Evolutionary conservation across 352 stramenopile genomes (phyloP).

Genomic region (Phytophthora capsici): DNA sequence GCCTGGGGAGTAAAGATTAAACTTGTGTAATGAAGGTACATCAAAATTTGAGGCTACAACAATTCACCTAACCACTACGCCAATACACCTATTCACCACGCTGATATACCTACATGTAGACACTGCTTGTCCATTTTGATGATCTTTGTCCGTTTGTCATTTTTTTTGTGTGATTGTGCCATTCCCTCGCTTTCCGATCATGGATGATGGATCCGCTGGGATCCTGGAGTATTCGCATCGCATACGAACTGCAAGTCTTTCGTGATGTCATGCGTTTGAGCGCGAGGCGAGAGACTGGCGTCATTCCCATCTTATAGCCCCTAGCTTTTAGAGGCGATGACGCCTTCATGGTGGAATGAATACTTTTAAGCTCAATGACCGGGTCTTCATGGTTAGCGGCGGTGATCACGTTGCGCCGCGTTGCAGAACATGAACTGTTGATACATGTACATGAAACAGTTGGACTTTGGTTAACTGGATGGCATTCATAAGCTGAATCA

Average conservation of each 20-base stretch:
- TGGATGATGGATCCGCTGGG: constrained; percentile 15
- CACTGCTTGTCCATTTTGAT: no score
- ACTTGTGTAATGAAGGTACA: no score
- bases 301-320: constrained; percentile 24
- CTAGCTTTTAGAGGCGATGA: not conserved
- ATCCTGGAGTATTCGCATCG: constrained; percentile 3
- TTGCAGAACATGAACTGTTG: no score
- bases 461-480: not conserved
- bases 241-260: constrained; percentile 15
- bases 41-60: no score
- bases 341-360: not conserved
- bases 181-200: constrained; percentile 18
- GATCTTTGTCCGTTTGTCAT: no score
- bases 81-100: no score
- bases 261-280: constrained; percentile 29
- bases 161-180: no score
- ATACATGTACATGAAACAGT: not conserved
- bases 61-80: no score
- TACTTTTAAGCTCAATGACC: no score
- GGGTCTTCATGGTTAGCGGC: no score
- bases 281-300: constrained; percentile 6
- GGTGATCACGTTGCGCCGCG: no score
- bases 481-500: constrained; percentile 7
- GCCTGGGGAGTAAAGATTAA: not conserved
- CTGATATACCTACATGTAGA: no score